Evolutionary conservation across 768 basidiomycete genomes (phyloP), one percentile per base, ranked within the genome.

Genomic region (Mycena chlorophos): DNA sequence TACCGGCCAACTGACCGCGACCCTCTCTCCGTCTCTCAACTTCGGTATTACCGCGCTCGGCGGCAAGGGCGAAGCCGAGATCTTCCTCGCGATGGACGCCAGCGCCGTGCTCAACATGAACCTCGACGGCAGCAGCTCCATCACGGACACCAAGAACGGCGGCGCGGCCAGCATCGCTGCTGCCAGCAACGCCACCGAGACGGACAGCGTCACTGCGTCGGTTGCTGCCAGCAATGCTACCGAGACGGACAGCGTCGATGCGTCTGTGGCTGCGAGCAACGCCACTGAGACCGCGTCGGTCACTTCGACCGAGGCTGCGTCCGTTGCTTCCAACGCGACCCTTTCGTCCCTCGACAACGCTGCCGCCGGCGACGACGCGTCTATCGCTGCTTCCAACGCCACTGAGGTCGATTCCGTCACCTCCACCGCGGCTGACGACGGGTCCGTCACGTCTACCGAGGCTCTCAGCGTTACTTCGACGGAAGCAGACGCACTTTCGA

Each of bases 21-120:
- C 72, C 49, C 59, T 73, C 30, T 69, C 66, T 45, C 71, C 70
- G 0, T 37, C 53, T 8, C 46, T 62, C 10, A 58, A 57, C 47
- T 38, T 73, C 43, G 70, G 71, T 12, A 51, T 73, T 50, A 54
- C 56, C 29, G 61, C 54, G 13, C 26, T 62, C 26, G 57, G 49
- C 14, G 57, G 57, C 37, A 58, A 58, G 50, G 57, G 19, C 6
- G 38, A 58, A 4, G 61, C 57, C 3, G 31, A 48, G 5, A 31
- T 58, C n/a, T 55, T 47, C 46, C 27, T 58, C 31, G 38, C 49
- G 52, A 56, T 72, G 39, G 70, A 70, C 51, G 59, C 66, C 8
- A 64, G 58, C 26, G 60, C 60, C 12, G 22, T 19, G 8, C 10
- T 49, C 34, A 58, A 54, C 16, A 55, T 73, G 37, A 50, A 58